These are phyloP conservation scores for Verticillium isaacii DNA, from an alignment of 2,329 filamentous ascomycete species.

Conservation along the genomic window DNA sequence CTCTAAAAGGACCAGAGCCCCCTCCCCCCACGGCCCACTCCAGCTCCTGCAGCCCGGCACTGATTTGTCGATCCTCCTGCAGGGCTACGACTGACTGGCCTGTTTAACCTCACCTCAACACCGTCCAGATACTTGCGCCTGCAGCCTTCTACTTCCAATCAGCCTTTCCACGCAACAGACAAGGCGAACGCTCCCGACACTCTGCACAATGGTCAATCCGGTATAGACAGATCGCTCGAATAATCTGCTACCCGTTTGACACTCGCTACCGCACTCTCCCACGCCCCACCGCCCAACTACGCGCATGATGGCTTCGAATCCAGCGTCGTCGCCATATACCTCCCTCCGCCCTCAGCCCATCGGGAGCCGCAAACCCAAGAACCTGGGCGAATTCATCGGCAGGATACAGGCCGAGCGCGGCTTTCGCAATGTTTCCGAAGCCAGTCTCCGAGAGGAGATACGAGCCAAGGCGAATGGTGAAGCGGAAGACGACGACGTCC, in stretches of 20 bases:
- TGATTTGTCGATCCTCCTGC: not conserved
- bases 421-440: constrained; percentile 75
- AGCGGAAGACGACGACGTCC: constrained; percentile 37
- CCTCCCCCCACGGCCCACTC: not conserved
- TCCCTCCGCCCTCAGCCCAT: constrained; percentile 61
- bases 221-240: not conserved
- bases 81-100: not conserved
- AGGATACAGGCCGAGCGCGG: constrained; percentile 76
- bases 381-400: constrained; percentile 68
- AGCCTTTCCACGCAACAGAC: not conserved
- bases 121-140: not conserved
- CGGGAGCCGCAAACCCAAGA: constrained; percentile 51
- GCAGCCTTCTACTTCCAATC: not conserved
- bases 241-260: not conserved
- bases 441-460: constrained; percentile 66
- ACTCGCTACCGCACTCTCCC: not conserved
- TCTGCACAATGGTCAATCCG: not conserved
- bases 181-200: not conserved
- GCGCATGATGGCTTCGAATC: constrained; percentile 13
- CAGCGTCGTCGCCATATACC: constrained; percentile 29
- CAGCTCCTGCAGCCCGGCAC: not conserved
- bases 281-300: not conserved
- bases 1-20: not conserved
- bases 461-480: constrained; percentile 42
- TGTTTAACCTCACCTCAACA: not conserved